Evolutionary conservation across 208 protist genomes (phyloP).

Genomic region (Trypanosoma grayi): DNA sequence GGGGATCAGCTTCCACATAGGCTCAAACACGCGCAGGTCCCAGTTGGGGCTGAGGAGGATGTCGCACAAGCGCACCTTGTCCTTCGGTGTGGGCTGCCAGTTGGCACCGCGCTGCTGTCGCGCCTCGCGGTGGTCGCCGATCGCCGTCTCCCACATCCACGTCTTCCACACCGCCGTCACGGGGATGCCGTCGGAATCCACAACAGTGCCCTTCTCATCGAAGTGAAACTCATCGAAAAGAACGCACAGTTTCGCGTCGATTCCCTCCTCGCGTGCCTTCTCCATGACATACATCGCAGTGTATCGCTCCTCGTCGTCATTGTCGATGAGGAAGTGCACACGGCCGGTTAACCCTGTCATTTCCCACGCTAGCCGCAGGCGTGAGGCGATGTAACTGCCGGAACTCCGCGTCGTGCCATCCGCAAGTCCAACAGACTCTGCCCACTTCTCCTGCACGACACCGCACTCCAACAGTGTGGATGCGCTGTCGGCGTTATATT

Average conservation of each 20-base stretch:
- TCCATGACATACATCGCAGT: slow-evolving; percentile 81
- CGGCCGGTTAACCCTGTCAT: slow-evolving; percentile 53
- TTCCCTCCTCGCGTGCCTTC: slow-evolving; percentile 61
- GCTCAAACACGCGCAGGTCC: slow-evolving; percentile 82
- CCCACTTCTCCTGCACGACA: slow-evolving; percentile 89
- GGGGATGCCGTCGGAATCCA: slow-evolving; percentile 69
- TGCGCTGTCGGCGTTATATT: slow-evolving; percentile 93
- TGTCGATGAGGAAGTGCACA: slow-evolving; percentile 88
- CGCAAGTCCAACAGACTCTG: slow-evolving; percentile 61
- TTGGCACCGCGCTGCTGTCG: slow-evolving; percentile 52
- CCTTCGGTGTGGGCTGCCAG: slow-evolving; percentile 59
- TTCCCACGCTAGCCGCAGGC: slow-evolving; percentile 62
- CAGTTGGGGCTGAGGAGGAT: slow-evolving; percentile 72
- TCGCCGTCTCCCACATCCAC: slow-evolving; percentile 91
- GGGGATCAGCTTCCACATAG: slow-evolving; percentile 91
- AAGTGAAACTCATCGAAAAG: slow-evolving; percentile 90
- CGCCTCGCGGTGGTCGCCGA: slow-evolving; percentile 67
- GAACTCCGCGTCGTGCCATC: slow-evolving; percentile 45
- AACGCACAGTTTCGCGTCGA: slow-evolving; percentile 83
- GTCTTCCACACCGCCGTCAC: slow-evolving; percentile 90
- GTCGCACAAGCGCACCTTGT: slow-evolving; percentile 86
- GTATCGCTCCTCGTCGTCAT: slow-evolving; percentile 88
- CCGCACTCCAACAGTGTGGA: slow-evolving; percentile 86
- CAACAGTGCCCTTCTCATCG: slow-evolving; percentile 61
- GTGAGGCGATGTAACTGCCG: slow-evolving; percentile 57